A percentile compares a stretch with the other conserved stretches of the same genome.
Evolutionary conservation across 441 rosid genomes (phyloP).

Genomic region (Erodium moschatum): DNA sequence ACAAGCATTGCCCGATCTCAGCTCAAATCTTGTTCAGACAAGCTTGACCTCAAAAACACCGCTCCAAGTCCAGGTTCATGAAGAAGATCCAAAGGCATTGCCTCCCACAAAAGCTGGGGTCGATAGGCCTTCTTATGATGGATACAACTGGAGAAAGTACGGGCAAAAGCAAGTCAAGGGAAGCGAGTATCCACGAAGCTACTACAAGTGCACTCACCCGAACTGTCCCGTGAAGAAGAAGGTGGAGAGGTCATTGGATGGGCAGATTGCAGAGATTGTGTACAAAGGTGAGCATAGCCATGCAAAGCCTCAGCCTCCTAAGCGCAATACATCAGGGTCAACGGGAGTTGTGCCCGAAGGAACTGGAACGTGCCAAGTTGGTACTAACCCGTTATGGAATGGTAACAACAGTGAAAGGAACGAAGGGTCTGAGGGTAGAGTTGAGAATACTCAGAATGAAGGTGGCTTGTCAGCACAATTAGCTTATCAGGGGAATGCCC

Average conservation of each 20-base stretch:
- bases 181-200: slow-evolving; percentile 90
- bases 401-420: slow-evolving; percentile 32
- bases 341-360: neutral
- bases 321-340: slow-evolving; percentile 39
- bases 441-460: slow-evolving; percentile 37
- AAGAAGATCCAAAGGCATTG: slow-evolving; percentile 37
- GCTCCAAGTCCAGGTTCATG: slow-evolving; percentile 4
- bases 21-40: slow-evolving; percentile 9
- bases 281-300: slow-evolving; percentile 86
- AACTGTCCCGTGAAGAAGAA: slow-evolving; percentile 85
- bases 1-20: neutral
- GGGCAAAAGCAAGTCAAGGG: slow-evolving; percentile 94
- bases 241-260: slow-evolving; percentile 74
- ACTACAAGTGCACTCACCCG: slow-evolving; percentile 87
- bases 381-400: slow-evolving; percentile 9
- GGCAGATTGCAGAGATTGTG: slow-evolving; percentile 88
- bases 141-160: slow-evolving; percentile 86
- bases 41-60: slow-evolving; percentile 2
- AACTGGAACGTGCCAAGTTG: slow-evolving; percentile 14
- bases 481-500: slow-evolving; percentile 30
- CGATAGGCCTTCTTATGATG: slow-evolving; percentile 71
- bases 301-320: slow-evolving; percentile 63
- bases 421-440: slow-evolving; percentile 38
- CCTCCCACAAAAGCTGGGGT: slow-evolving; percentile 20
- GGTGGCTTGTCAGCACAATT: slow-evolving; percentile 27